Evolutionary conservation across 805 yeast species (phyloP), one percentile per base, ranked within the genome.

Genomic region (Starmerella sirachaensis): DNA sequence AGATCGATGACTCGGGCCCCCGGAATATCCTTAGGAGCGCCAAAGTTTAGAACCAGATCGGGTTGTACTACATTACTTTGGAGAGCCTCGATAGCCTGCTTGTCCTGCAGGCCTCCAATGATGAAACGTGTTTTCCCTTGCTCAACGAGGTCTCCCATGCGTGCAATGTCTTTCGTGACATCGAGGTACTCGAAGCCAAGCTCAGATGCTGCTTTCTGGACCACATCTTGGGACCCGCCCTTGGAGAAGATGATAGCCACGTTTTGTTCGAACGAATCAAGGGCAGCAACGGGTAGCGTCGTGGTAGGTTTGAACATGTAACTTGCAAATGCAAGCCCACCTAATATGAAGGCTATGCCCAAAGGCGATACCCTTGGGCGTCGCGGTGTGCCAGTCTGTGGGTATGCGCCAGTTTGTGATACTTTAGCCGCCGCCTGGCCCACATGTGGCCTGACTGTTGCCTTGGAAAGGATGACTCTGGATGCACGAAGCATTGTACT

Each of bases 191-290:
- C 39, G 30, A 43, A 50, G 6, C 40, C 42, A 23, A 39, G 34
- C n/a, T 24, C 19, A 2, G 28, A 6, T 6, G 52, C 50, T 11
- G 40, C 18, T n/a, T 35, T 13, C 18, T 24, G 16, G 6, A 43
- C 46, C 1, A 29, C 30, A 17, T 37, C 43, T 3, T 42, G 17
- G 4, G 49, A 43, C 31, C 41, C 43, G n/a, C 54, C 54, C 14
- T 32, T 29, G 21, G 42, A 46, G 32, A 50, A 50, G 8, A 50
- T 31, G 11, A 50, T 41, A 10, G 50, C 49, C 6, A 50, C 40
- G 6, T 38, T 38, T 10, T 49, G 54, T 35, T 46, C 42, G 29
- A 50, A 38, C 1, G 46, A 37, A 17, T 50, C 54, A 33, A 49
- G 24, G 1, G 53, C 52, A 0, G 53, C 51, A 1, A 29, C 21